Base-by-base conservation (phyloP, 345 rosid species). In the Excoecaria agallocha region DNA sequence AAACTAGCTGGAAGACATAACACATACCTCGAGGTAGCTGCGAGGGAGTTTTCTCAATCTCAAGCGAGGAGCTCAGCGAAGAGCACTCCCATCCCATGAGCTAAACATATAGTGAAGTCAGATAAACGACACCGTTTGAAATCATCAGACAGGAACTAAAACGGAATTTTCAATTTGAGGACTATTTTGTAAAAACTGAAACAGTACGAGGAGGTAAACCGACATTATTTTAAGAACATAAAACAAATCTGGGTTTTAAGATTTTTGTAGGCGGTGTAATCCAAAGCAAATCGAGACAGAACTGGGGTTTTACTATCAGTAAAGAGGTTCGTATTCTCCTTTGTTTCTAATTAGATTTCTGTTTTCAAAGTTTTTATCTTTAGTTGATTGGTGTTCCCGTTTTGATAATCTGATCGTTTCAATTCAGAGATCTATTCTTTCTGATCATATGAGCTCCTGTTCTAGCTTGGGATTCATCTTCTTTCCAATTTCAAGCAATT, bases 401-500 rank as follows among this genome's bases (percentile, higher is more conserved):
- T 58, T n/a, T 58, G 12, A 22, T 12, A 58, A 58, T 24, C 24
- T 58, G 37, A 58, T 58, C 19, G 45, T 43, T 1, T 52, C 9
- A 39, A 25, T 70, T 45, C 46, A 38, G n/a, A 25, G 69, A 76
- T 69, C 78, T 69, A 41, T 52, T 52, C 10, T 30, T 30, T 30
- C 30, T 30, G 30, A 13, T 46, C 20, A 37, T 64, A 54, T 41
- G 10, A 55, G 41, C 43, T 43, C 45, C 11, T 30, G 24, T 9
- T 71, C 20, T 25, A 17, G 24, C 12, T 8, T 6, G n/a, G 11
- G 65, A 38, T 57, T 20, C 20, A 6, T 41, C 48, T 69, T 22
- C 30, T 48, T 50, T 13, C 38, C 3, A 58, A 25, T 38, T 38
- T 38, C 55, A 46, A 3, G 48, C 66, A 57, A 43, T n/a, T 49